Conservation (phyloP, 495 filamentous ascomycete genomes). For the Aspergillus funiculosus region DNA sequence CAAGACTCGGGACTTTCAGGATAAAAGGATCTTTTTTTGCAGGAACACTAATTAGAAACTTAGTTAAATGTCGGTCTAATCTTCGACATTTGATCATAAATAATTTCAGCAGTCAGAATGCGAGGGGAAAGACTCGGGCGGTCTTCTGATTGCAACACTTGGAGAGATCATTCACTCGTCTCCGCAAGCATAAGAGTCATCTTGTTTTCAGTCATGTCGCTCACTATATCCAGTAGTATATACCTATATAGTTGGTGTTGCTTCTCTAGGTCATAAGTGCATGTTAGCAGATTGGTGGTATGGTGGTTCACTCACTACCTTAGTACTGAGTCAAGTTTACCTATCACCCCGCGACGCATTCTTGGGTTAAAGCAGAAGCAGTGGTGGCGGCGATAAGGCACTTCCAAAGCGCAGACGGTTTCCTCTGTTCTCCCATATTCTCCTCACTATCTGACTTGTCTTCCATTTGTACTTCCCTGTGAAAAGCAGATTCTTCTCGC, state of each 20-base stretch:
- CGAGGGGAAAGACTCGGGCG: too few relatives aligned
- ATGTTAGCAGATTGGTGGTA: neutral
- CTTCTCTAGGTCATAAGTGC: neutral
- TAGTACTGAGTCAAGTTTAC: too few relatives aligned
- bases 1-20: too few relatives aligned
- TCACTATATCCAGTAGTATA: too few relatives aligned
- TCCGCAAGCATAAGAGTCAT: neutral
- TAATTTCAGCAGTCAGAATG: neutral
- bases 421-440: neutral
- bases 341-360: slow-evolving; percentile 18
- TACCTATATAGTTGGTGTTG: neutral
- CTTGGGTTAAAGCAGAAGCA: slow-evolving; percentile 2
- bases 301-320: neutral
- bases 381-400: slow-evolving; percentile 11
- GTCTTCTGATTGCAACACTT: slow-evolving; percentile 3
- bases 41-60: too few relatives aligned
- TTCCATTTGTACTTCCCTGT: neutral
- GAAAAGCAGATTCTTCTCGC: neutral
- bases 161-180: neutral
- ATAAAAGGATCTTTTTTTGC: too few relatives aligned
- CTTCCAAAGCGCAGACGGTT: neutral
- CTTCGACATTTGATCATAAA: neutral
- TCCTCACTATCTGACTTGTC: neutral
- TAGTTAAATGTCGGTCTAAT: too few relatives aligned
- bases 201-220: neutral